Percentiles rank a stretch among this genome's conserved stretches.
phyloP scores from a whole-genome alignment of 495 filamentous ascomycete genomes.

The Penicillium robsamsonii region DNA sequence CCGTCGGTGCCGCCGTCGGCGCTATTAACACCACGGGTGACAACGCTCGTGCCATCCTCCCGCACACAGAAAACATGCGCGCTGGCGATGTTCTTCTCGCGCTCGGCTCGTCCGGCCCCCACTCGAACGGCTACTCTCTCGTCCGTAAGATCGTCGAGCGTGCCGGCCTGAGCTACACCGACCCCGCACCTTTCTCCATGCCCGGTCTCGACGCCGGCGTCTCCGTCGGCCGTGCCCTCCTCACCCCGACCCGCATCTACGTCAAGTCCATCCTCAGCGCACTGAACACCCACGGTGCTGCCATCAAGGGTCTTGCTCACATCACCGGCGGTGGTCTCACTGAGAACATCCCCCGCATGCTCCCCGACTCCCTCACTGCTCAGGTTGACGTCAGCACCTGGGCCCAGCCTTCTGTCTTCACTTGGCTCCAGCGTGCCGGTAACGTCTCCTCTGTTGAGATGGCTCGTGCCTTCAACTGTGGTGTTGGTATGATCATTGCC shows the following conservation, averaged over 20 bases:
- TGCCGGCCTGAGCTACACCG: conserved; percentile 64
- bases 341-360: conserved; percentile 92
- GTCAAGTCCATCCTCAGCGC: conserved; percentile 69
- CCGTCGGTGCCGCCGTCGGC: conserved; percentile 82
- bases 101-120: conserved; percentile 76
- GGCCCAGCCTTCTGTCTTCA: conserved; percentile 70
- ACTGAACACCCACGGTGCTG: conserved; percentile 45
- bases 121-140: conserved; percentile 95
- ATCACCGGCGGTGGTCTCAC: conserved; percentile 92
- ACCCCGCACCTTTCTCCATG: conserved; percentile 72
- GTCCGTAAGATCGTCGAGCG: conserved; percentile 80
- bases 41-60: conserved; percentile 63
- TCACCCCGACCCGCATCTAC: conserved; percentile 81
- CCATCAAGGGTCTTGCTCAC: conserved; percentile 91
- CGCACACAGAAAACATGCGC: conserved; percentile 70
- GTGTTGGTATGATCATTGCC: conserved; percentile 87
- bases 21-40: conserved; percentile 60
- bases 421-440: conserved; percentile 80
- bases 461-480: conserved; percentile 89
- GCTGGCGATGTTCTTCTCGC: conserved; percentile 81
- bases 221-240: conserved; percentile 68
- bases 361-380: conserved; percentile 71
- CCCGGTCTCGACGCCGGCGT: conserved; percentile 30
- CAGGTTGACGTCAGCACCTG: conserved; percentile 72
- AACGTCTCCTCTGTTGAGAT: conserved; percentile 73